Conservation (phyloP, 2,329 filamentous ascomycete genomes). For the Clonostachys byssicola region DNA sequence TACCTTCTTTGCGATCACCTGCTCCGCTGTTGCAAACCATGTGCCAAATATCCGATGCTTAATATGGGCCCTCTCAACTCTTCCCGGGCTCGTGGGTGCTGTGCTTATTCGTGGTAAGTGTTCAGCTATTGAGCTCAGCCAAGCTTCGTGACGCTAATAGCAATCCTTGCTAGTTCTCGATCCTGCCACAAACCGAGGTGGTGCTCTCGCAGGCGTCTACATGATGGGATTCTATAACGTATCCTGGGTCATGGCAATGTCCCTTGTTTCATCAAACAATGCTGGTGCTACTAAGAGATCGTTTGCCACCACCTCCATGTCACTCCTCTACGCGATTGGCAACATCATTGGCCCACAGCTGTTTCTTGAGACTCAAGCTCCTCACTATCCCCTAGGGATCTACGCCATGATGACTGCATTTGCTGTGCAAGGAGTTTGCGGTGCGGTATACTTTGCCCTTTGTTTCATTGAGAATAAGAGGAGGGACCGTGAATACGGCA, state of each 20-base stretch:
- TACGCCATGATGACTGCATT: constrained; percentile 17
- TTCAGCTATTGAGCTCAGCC: too few relatives aligned
- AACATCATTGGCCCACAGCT: constrained; percentile 23
- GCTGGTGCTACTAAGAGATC: constrained; percentile 21
- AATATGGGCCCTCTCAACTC: constrained; percentile 16
- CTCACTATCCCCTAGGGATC: constrained; percentile 17
- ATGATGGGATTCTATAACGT: constrained; percentile 24
- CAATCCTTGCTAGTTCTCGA: constrained; percentile 12
- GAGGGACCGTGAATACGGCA: too few relatives aligned
- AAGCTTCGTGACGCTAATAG: constrained; percentile 12
- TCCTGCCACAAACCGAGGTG: constrained; percentile 7
- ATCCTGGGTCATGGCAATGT: constrained; percentile 17
- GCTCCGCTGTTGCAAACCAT: constrained; percentile 12
- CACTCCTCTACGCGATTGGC: constrained; percentile 19
- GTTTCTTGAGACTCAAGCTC: constrained; percentile 16
- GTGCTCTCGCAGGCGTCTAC: constrained; percentile 19
- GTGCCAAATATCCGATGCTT: constrained; percentile 19
- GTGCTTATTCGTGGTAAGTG: constrained; percentile 9
- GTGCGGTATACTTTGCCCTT: constrained; percentile 11
- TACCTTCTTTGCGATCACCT: constrained; percentile 14
- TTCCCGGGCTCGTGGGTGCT: neutral
- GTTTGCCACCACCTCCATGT: constrained; percentile 17
- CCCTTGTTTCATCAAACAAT: constrained; percentile 18
- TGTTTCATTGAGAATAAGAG: constrained; percentile 15
- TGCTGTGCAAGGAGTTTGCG: constrained; percentile 11